Conservation (phyloP, 768 basidiomycete genomes). For the Coprinopsis sp. region DNA sequence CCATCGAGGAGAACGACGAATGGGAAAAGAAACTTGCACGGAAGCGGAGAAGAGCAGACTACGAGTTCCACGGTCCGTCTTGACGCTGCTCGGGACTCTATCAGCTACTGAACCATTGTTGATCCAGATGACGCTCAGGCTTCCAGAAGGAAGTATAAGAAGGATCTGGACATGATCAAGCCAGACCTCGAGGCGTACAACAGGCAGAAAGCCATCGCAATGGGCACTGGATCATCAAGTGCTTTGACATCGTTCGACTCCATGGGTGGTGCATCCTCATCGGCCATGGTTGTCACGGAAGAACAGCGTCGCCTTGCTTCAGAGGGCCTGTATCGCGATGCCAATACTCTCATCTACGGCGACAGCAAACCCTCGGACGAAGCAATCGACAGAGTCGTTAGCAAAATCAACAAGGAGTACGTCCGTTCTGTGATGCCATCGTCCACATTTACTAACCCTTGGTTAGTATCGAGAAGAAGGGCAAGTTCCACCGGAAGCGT, state of each 20-base stretch:
- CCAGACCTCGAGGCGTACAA: slow-evolving; percentile 87
- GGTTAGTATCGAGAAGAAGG: slow-evolving; percentile 79
- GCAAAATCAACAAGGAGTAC: slow-evolving; percentile 91
- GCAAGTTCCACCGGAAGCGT: slow-evolving; percentile 84
- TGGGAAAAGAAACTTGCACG: slow-evolving; percentile 91
- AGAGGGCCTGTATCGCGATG: slow-evolving; percentile 88
- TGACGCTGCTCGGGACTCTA: slow-evolving; percentile 1
- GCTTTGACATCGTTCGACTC: slow-evolving; percentile 60
- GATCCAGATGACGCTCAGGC: slow-evolving; percentile 81
- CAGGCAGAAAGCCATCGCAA: slow-evolving; percentile 79
- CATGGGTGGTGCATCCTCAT: slow-evolving; percentile 35
- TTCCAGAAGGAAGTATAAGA: slow-evolving; percentile 86
- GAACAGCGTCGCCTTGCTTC: slow-evolving; percentile 60
- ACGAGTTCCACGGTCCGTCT: slow-evolving; percentile 82
- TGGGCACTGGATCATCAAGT: slow-evolving; percentile 67
- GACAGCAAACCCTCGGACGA: slow-evolving; percentile 96
- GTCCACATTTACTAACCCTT: neutral
- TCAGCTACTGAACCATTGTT: neutral
- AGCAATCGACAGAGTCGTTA: slow-evolving; percentile 86
- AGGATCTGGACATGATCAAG: slow-evolving; percentile 83
- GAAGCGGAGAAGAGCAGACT: slow-evolving; percentile 83
- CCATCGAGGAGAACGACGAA: slow-evolving; percentile 90
- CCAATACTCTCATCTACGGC: slow-evolving; percentile 88
- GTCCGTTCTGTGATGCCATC: slow-evolving; percentile 27
- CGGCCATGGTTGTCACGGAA: slow-evolving; percentile 26